Conservation (phyloP, 495 filamentous ascomycete genomes). For the Podospora conica region DNA sequence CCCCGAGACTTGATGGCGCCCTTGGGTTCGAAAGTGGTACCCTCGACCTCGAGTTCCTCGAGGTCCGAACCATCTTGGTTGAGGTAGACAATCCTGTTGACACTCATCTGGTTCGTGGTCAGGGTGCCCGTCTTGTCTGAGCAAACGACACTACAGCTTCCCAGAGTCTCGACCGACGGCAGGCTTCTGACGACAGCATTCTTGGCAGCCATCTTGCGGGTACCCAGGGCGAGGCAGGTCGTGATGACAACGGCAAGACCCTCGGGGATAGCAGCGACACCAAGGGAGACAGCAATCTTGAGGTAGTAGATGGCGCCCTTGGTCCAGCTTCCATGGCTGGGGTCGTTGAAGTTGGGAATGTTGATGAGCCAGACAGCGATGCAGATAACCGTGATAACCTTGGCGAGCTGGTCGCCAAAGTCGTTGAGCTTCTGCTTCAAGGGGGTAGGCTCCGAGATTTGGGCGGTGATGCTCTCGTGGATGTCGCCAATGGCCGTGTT, state of each 20-base stretch:
- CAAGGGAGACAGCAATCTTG: conserved; percentile 98
- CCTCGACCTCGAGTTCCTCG: conserved; percentile 86
- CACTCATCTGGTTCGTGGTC: conserved; percentile 99
- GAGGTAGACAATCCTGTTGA: conserved; percentile 84
- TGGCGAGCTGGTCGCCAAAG: conserved; percentile 93
- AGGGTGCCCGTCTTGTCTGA: conserved; percentile 99
- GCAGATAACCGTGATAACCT: conserved; percentile 97
- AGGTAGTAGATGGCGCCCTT: conserved; percentile 99
- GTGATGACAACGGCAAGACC: conserved; percentile 97
- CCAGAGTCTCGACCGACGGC: conserved; percentile 94
- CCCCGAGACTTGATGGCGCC: conserved; percentile 65
- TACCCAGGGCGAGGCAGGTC: conserved; percentile 90
- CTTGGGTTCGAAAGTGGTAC: conserved; percentile 85
- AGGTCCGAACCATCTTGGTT: conserved; percentile 64
- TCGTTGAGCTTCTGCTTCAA: conserved; percentile 98
- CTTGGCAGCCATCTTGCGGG: conserved; percentile 96
- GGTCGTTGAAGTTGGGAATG: conserved; percentile 92
- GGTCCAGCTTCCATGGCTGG: conserved; percentile 85
- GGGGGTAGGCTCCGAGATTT: conserved; percentile 96
- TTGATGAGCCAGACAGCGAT: conserved; percentile 98
- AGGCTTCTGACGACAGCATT: conserved; percentile 94
- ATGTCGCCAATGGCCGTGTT: conserved; percentile 97
- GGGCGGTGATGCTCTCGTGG: conserved; percentile 94
- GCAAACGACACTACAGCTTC: conserved; percentile 99
- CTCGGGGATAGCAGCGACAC: conserved; percentile 96